Percentiles rank a stretch among this genome's conserved stretches.
These are phyloP conservation scores for Agarophyton chilense DNA, from an alignment of 23 red algal species.

Conservation along the genomic window DNA sequence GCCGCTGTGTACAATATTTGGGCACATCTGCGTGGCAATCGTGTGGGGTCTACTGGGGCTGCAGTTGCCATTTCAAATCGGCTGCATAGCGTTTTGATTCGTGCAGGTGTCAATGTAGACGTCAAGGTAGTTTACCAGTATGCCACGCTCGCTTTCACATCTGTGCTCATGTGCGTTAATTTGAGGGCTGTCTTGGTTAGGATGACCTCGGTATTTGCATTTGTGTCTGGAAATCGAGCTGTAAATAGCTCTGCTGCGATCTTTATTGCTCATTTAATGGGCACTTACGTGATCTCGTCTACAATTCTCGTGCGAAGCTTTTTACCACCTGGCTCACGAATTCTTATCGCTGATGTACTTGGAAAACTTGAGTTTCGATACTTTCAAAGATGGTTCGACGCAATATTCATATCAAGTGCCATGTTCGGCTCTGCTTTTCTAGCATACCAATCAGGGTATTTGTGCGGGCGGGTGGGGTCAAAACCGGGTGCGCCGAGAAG, in stretches of 20 bases:
- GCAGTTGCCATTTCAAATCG: conserved; percentile 43
- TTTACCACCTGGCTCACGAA: conserved; percentile 58
- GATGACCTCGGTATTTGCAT: conserved; percentile 70
- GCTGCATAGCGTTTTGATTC: conserved; percentile 49
- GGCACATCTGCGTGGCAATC: conserved; percentile 11
- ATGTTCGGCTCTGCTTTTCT: conserved; percentile 53
- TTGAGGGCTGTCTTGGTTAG: conserved; percentile 60
- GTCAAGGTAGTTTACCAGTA: conserved; percentile 63
- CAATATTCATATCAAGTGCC: conserved; percentile 64
- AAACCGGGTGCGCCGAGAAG: neutral
- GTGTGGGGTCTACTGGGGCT: conserved; percentile 36
- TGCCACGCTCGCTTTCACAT: conserved; percentile 69
- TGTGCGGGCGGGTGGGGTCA: neutral
- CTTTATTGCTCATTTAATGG: conserved; percentile 76
- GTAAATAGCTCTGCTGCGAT: conserved; percentile 73
- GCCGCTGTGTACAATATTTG: conserved; percentile 58
- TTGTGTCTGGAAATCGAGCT: conserved; percentile 58
- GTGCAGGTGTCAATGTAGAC: conserved; percentile 55
- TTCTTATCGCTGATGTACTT: conserved; percentile 59
- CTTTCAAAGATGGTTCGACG: conserved; percentile 76
- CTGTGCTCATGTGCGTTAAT: conserved; percentile 57
- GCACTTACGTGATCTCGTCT: conserved; percentile 73
- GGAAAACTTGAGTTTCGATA: conserved; percentile 64
- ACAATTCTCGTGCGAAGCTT: conserved; percentile 65
- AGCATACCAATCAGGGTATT: conserved; percentile 55